phyloP scores from a whole-genome alignment of 495 filamentous ascomycete species.

The Tuber umbilicatum region DNA sequence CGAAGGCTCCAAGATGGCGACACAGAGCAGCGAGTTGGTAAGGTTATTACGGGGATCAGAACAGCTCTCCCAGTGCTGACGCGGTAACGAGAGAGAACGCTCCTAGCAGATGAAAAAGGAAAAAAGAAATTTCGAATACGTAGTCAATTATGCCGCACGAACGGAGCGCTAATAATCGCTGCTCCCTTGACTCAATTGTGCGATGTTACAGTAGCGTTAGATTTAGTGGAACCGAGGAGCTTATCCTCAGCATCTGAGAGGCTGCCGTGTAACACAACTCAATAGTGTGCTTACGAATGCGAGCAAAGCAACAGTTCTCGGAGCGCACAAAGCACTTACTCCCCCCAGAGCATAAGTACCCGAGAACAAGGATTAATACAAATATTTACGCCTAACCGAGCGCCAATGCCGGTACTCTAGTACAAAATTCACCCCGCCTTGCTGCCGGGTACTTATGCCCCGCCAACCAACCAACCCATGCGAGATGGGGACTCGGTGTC shows the following conservation, averaged over 20 bases:
- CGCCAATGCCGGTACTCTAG: too few relatives aligned
- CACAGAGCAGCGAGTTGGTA: neutral
- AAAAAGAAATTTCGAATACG: neutral
- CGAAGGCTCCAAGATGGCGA: neutral
- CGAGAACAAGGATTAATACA: too few relatives aligned
- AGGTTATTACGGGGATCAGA: neutral
- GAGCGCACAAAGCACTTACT: too few relatives aligned
- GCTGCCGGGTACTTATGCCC: too few relatives aligned
- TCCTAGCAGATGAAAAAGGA: neutral
- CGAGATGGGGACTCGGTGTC: neutral
- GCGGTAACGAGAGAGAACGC: neutral
- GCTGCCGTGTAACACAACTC: neutral
- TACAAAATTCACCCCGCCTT: too few relatives aligned
- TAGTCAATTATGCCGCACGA: neutral
- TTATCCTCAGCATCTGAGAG: neutral
- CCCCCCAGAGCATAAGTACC: too few relatives aligned
- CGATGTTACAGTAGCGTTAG: neutral
- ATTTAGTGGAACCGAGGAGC: too few relatives aligned
- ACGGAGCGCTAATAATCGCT: neutral
- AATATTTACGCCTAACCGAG: too few relatives aligned
- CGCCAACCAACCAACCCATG: neutral
- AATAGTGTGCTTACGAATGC: neutral
- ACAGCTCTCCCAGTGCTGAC: neutral
- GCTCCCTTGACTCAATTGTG: neutral
- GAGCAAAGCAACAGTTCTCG: too few relatives aligned